phyloP scores from a whole-genome alignment of 768 basidiomycete genomes.

The Auriscalpium vulgare region DNA sequence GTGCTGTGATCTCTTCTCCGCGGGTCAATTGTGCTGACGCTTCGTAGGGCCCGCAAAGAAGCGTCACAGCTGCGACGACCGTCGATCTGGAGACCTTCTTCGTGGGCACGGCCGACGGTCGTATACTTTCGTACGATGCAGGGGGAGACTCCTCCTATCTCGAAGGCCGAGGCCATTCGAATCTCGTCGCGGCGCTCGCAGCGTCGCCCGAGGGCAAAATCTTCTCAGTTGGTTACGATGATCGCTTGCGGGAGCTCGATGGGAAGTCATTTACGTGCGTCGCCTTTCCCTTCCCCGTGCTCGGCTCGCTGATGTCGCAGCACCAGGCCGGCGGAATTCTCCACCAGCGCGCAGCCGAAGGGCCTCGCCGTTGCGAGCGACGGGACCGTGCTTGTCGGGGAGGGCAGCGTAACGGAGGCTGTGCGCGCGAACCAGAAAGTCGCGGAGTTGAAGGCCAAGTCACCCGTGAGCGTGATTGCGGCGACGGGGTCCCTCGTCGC shows the following conservation, averaged over 20 bases:
- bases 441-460: constrained; percentile 44
- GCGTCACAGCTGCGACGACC: constrained; percentile 59
- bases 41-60: constrained; percentile 68
- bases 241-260: constrained; percentile 62
- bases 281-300: neutral
- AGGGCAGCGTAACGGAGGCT: constrained; percentile 52
- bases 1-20: constrained; percentile 13
- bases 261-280: constrained; percentile 43
- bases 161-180: constrained; percentile 62
- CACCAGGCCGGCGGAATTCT: constrained; percentile 42
- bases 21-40: neutral
- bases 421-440: constrained; percentile 66
- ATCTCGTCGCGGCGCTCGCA: constrained; percentile 57
- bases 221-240: constrained; percentile 76
- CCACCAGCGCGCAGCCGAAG: constrained; percentile 60
- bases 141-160: constrained; percentile 39
- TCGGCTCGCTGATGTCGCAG: neutral
- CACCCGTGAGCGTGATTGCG: constrained; percentile 49
- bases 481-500: constrained; percentile 47
- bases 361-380: constrained; percentile 52
- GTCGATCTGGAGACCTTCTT: constrained; percentile 54
- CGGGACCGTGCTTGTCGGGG: constrained; percentile 57
- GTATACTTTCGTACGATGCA: constrained; percentile 55
- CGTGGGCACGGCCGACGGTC: constrained; percentile 75
- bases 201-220: constrained; percentile 40